These are phyloP conservation scores for Aspergillus kassunensis DNA, from an alignment of 495 filamentous ascomycete genomes.

Conservation along the genomic window DNA sequence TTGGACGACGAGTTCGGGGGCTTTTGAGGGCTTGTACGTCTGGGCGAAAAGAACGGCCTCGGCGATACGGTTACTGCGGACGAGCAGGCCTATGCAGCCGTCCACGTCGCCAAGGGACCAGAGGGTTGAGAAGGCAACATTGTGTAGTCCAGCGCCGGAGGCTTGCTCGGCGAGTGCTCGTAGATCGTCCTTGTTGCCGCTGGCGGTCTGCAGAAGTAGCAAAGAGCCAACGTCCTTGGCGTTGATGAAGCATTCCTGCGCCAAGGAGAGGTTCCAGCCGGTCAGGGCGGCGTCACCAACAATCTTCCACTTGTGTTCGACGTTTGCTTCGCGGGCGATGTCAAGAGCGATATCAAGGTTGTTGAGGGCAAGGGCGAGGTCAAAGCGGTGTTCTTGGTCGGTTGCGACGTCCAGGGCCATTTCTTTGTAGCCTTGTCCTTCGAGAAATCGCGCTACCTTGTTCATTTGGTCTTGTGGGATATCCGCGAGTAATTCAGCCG, in stretches of 20 bases:
- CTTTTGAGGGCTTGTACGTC: slow-evolving; percentile 86
- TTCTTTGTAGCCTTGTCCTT: slow-evolving; percentile 96
- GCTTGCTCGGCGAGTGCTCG: slow-evolving; percentile 67
- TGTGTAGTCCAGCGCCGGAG: slow-evolving; percentile 71
- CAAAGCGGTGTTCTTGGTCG: slow-evolving; percentile 94
- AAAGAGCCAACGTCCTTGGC: slow-evolving; percentile 88
- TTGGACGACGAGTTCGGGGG: slow-evolving; percentile 58
- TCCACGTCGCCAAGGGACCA: slow-evolving; percentile 84
- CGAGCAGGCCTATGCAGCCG: slow-evolving; percentile 75
- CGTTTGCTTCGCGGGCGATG: slow-evolving; percentile 77
- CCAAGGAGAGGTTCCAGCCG: slow-evolving; percentile 81
- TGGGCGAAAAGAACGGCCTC: slow-evolving; percentile 90
- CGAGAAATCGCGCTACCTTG: slow-evolving; percentile 96
- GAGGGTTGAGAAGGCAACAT: slow-evolving; percentile 84
- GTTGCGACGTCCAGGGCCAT: slow-evolving; percentile 94
- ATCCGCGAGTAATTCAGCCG: slow-evolving; percentile 73
- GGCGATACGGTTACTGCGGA: slow-evolving; percentile 69
- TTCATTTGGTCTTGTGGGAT: slow-evolving; percentile 90
- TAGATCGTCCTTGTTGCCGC: slow-evolving; percentile 70
- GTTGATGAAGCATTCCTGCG: slow-evolving; percentile 86
- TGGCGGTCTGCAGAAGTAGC: slow-evolving; percentile 80
- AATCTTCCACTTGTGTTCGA: slow-evolving; percentile 96
- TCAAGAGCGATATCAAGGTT: slow-evolving; percentile 80
- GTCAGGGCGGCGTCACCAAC: slow-evolving; percentile 87
- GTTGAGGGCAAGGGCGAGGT: slow-evolving; percentile 78